Percentiles rank a stretch among this genome's conserved stretches.
Evolutionary conservation across 768 basidiomycete genomes (phyloP).

Genomic region (Lyophyllum semitale): DNA sequence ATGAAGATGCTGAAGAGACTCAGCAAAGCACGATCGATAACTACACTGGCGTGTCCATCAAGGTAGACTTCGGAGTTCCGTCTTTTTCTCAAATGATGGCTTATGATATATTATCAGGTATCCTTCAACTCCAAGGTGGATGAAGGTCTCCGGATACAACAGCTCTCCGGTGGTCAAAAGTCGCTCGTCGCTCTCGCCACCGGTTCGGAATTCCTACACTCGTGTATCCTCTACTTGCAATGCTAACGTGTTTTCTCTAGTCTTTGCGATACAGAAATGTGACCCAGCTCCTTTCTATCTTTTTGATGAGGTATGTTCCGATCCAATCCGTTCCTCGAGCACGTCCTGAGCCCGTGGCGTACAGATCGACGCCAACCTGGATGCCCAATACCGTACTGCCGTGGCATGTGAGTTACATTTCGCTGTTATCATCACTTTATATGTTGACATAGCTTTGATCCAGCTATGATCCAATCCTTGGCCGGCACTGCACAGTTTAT

Average conservation of each 20-base stretch:
- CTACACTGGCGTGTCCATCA: slow-evolving; percentile 96
- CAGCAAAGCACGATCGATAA: slow-evolving; percentile 84
- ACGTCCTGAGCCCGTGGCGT: not conserved
- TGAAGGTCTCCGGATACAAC: slow-evolving; percentile 94
- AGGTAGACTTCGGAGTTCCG: slow-evolving; percentile 44
- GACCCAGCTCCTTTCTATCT: slow-evolving; percentile 99
- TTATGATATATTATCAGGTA: slow-evolving; percentile 52
- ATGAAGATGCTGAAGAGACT: slow-evolving; percentile 72
- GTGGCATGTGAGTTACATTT: slow-evolving; percentile 73
- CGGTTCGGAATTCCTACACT: slow-evolving; percentile 42
- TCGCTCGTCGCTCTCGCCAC: slow-evolving; percentile 94
- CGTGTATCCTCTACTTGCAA: not conserved
- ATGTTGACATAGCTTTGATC: slow-evolving; percentile 1
- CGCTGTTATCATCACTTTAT: not conserved
- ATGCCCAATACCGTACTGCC: slow-evolving; percentile 96
- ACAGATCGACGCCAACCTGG: slow-evolving; percentile 95
- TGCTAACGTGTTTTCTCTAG: slow-evolving; percentile 35
- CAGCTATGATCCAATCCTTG: slow-evolving; percentile 93
- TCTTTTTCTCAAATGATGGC: not conserved
- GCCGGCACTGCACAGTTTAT: slow-evolving; percentile 92
- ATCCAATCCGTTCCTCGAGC: not conserved
- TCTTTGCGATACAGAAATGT: slow-evolving; percentile 99
- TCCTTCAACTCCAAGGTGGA: slow-evolving; percentile 99
- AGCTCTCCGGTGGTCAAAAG: slow-evolving; percentile 96
- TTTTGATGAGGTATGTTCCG: slow-evolving; percentile 80